These are phyloP conservation scores for Lathyrus tuberosus DNA, from an alignment of 306 rosid genomes.

Conservation along the genomic window DNA sequence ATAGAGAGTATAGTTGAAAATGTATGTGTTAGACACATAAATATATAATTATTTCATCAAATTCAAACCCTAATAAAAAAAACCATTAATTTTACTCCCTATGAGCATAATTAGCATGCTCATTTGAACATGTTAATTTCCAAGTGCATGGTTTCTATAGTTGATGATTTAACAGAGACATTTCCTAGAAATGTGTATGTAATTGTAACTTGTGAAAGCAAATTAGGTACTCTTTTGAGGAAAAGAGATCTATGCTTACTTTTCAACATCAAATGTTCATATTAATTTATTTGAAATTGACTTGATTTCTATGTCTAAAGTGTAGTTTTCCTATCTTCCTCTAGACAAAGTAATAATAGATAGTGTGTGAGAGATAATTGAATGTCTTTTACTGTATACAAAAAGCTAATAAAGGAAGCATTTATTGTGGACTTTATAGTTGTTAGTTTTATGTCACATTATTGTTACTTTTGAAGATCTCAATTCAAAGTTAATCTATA, in stretches of 20 bases:
- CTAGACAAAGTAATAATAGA: slow-evolving; percentile 38
- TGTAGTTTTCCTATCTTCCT: slow-evolving; percentile 25
- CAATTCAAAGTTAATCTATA: background rate
- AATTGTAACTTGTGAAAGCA: slow-evolving; percentile 38
- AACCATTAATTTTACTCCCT: background rate
- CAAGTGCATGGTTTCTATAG: slow-evolving; percentile 32
- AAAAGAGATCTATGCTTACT: slow-evolving; percentile 16
- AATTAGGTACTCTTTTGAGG: slow-evolving; percentile 33
- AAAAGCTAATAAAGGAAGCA: slow-evolving; percentile 45
- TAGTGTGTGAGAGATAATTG: slow-evolving; percentile 37
- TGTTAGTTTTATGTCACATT: slow-evolving; percentile 57
- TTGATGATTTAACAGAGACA: slow-evolving; percentile 43
- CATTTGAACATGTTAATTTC: background rate
- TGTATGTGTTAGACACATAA: background rate
- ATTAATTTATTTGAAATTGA: slow-evolving; percentile 40
- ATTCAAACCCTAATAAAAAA: slow-evolving; percentile 11
- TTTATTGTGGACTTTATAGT: slow-evolving; percentile 59
- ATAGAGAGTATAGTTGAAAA: background rate
- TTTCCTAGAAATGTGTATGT: slow-evolving; percentile 33
- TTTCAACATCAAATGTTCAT: slow-evolving; percentile 50
- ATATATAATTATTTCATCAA: slow-evolving; percentile 33
- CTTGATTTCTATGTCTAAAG: slow-evolving; percentile 14
- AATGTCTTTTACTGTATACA: slow-evolving; percentile 36
- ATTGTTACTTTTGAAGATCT: slow-evolving; percentile 45
- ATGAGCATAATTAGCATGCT: background rate